A percentile compares a stretch with the other conserved stretches of the same genome.
These are phyloP conservation scores for Colletotrichum salicis DNA, from an alignment of 2,329 filamentous ascomycete species.

Conservation along the genomic window DNA sequence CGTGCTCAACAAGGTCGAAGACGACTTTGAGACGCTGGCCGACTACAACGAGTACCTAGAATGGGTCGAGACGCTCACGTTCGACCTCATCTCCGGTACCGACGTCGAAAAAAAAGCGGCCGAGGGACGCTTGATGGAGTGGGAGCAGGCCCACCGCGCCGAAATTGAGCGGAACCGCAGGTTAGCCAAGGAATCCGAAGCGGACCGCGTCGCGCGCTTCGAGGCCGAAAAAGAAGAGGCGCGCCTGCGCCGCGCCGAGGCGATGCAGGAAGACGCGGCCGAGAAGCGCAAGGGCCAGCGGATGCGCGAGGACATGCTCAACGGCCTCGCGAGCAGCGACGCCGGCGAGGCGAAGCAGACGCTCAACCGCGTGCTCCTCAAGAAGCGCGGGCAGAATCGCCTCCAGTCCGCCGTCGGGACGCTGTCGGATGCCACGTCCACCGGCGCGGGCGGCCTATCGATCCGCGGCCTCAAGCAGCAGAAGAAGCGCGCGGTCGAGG, in stretches of 20 bases:
- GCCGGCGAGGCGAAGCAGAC: slow-evolving; percentile 68
- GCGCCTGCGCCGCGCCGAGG: slow-evolving; percentile 70
- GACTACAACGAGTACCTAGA: slow-evolving; percentile 96
- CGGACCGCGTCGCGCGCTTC: slow-evolving; percentile 64
- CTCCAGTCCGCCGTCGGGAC: slow-evolving; percentile 44
- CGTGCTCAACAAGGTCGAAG: slow-evolving; percentile 88
- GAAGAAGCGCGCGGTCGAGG: slow-evolving; percentile 56
- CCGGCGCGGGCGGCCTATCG: slow-evolving; percentile 55
- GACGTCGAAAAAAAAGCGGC: slow-evolving; percentile 68
- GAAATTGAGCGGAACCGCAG: slow-evolving; percentile 72
- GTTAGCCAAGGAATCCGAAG: slow-evolving; percentile 66
- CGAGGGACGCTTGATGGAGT: slow-evolving; percentile 62
- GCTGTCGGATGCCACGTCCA: slow-evolving; percentile 46
- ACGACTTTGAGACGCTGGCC: slow-evolving; percentile 86
- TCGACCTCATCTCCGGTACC: slow-evolving; percentile 81
- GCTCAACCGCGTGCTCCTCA: slow-evolving; percentile 72
- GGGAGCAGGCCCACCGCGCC: slow-evolving; percentile 77
- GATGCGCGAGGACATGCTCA: slow-evolving; percentile 75
- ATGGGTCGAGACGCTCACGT: slow-evolving; percentile 88
- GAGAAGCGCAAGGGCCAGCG: slow-evolving; percentile 73
- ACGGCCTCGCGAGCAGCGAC: slow-evolving; percentile 72
- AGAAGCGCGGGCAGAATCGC: slow-evolving; percentile 72
- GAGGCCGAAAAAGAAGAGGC: slow-evolving; percentile 74
- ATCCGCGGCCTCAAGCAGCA: slow-evolving; percentile 84
- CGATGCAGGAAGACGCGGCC: slow-evolving; percentile 75